Conservation (phyloP, 202 grass and related monocot species). For the Hordeum pubiflorum region DNA sequence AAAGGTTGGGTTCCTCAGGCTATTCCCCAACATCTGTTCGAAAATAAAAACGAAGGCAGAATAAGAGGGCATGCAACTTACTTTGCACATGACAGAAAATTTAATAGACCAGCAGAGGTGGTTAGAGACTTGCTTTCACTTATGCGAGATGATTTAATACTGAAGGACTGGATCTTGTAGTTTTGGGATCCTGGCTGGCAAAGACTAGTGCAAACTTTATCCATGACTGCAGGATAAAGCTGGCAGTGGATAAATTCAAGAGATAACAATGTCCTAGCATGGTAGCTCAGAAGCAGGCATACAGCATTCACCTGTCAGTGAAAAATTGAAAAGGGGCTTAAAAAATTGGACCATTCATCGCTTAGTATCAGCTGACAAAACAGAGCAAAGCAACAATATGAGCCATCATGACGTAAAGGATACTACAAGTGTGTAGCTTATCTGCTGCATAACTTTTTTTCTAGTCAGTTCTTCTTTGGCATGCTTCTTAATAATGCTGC, state of each 20-base stretch:
- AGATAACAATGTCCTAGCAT: conserved; percentile 52
- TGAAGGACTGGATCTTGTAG: conserved; percentile 48
- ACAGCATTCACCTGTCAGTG: conserved; percentile 51
- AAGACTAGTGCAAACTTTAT: conserved; percentile 59
- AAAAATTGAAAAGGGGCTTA: conserved; percentile 32
- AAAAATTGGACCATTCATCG: background rate
- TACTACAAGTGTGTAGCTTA: conserved; percentile 11
- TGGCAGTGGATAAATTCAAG: conserved; percentile 72
- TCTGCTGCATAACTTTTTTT: background rate
- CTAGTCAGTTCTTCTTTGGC: background rate
- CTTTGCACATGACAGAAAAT: conserved; percentile 71
- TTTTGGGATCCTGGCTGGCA: conserved; percentile 33
- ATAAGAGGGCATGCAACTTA: conserved; percentile 35
- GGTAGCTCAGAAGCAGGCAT: conserved; percentile 57
- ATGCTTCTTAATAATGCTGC: background rate
- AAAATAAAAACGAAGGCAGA: conserved; percentile 10
- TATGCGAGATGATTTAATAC: conserved; percentile 59
- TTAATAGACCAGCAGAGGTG: conserved; percentile 42
- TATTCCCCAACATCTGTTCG: background rate
- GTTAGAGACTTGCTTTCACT: conserved; percentile 40
- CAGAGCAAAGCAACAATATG: conserved; percentile 3
- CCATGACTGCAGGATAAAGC: conserved; percentile 51
- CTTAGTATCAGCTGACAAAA: conserved; percentile 10
- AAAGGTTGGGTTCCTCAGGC: background rate
- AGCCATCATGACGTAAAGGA: background rate